phyloP scores from a whole-genome alignment of 2,329 filamentous ascomycete genomes.

The Hypoxylon sp. region DNA sequence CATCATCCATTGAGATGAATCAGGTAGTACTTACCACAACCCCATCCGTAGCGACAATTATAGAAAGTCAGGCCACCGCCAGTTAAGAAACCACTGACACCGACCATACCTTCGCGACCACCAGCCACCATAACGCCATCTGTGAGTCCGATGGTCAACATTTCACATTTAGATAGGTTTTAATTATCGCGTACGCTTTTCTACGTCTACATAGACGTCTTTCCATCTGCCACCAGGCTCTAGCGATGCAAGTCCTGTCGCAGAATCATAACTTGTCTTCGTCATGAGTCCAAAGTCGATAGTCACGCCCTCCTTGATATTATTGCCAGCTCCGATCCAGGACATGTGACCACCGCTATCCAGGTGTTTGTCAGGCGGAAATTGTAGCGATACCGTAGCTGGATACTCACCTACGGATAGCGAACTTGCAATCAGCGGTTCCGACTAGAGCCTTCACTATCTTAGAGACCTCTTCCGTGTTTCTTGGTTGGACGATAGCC shows the following conservation, averaged over 20 bases:
- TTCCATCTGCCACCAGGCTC: too few species aligned
- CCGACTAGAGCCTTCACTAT: conserved; percentile 34
- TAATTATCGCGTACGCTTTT: conserved; percentile 21
- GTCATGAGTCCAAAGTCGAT: not conserved
- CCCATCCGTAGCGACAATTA: conserved; percentile 30
- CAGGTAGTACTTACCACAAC: conserved; percentile 29
- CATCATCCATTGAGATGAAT: not conserved
- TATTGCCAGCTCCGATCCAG: too few species aligned
- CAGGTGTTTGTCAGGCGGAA: not conserved
- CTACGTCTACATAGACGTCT: conserved; percentile 7
- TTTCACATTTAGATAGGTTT: not conserved
- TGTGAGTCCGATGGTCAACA: not conserved
- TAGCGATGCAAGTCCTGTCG: too few species aligned
- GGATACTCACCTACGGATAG: conserved; percentile 33
- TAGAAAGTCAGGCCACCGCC: conserved; percentile 42
- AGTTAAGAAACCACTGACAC: conserved; percentile 45
- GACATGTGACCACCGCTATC: not conserved
- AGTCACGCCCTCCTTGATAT: not conserved
- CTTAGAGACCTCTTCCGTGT: conserved; percentile 43
- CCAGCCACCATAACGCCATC: conserved; percentile 37
- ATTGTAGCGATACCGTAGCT: not conserved
- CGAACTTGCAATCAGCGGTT: conserved; percentile 34
- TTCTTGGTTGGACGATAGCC: conserved; percentile 45
- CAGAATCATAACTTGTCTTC: not conserved
- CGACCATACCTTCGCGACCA: conserved; percentile 38